phyloP scores from a whole-genome alignment of 176 grass and related monocot genomes.

The Cenchrus fungigraminus region DNA sequence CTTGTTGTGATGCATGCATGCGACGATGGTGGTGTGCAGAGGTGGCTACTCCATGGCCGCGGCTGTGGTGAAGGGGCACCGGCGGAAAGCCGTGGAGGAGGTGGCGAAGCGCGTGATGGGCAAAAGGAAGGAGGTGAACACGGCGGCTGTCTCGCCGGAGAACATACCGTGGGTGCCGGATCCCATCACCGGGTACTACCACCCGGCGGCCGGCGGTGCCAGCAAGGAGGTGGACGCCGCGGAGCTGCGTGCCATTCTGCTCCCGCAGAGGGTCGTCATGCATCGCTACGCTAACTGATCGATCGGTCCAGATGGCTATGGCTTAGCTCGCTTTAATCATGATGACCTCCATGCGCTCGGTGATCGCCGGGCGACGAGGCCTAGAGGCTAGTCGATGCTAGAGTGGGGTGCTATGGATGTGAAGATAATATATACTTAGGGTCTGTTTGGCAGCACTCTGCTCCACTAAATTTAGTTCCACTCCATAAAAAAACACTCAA shows the following conservation, averaged over 20 bases:
- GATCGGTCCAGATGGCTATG: neutral
- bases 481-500: no score
- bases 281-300: neutral
- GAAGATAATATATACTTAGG: no score
- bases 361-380: neutral
- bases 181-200: conserved; percentile 64
- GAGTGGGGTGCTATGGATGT: no score
- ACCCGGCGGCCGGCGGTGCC: conserved; percentile 30
- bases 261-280: neutral
- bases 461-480: no score
- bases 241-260: conserved; percentile 46
- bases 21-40: conserved; percentile 18
- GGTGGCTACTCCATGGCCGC: conserved; percentile 44
- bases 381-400: neutral
- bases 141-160: neutral
- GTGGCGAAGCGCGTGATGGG: neutral
- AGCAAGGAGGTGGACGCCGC: conserved; percentile 48
- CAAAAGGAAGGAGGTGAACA: neutral
- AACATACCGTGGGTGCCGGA: conserved; percentile 58
- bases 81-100: conserved; percentile 36
- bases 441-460: no score
- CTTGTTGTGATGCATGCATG: neutral
- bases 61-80: conserved; percentile 30
- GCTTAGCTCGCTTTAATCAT: neutral
- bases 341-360: neutral